Base-by-base conservation (phyloP, 108 stramenopile genomes). In the Discostella stelligeroides region DNA sequence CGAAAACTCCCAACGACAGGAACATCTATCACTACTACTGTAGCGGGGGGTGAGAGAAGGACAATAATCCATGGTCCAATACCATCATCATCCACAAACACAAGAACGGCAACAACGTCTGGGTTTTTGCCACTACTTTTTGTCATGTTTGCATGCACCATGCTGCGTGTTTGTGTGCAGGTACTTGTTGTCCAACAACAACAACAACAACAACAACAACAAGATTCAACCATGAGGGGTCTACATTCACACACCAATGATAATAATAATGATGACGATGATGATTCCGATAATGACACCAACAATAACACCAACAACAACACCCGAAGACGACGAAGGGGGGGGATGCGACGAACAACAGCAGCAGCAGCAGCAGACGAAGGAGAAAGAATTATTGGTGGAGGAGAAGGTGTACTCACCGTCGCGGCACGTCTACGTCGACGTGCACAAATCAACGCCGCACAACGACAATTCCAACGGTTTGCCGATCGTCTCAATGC, bases 401-500 rank as follows among this genome's bases (percentile, higher is more conserved):
- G 10, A 2, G 23, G 54, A 15, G 54, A 18, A 24, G 28, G 63
- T 2, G 55, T 42, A 29, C 50, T 40, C 11, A 42, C 40, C 55
- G 66, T 23, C 14, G 66, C 66, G 27, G 17, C 29, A 5, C 63
- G 47, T 4, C 68, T 60, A 24, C 65, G 76, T 13, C 62, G 66
- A 1, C 40, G 57, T 4, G 64, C 65, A 1, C 60, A 64, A 14
- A 13, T 40, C 24, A 34, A 38, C 1, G 40, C 17, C 8, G 40
- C 30, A 7, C 55, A 70, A 24, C 76, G 67, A 7, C 67, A 68
- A 48, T 75, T 75, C 29, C 78, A 74, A 54, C 21, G 23, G 5
- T 75, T 79, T 55, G 80, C 71, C 0, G 65, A 79, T 49, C 14
- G 68, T n/a, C 55, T 84, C 34, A 84, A 84, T 71, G 62, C 72